A percentile compares a stretch with the other conserved stretches of the same genome.
phyloP scores from a whole-genome alignment of 495 filamentous ascomycete genomes.

The Tuber umbilicatum region DNA sequence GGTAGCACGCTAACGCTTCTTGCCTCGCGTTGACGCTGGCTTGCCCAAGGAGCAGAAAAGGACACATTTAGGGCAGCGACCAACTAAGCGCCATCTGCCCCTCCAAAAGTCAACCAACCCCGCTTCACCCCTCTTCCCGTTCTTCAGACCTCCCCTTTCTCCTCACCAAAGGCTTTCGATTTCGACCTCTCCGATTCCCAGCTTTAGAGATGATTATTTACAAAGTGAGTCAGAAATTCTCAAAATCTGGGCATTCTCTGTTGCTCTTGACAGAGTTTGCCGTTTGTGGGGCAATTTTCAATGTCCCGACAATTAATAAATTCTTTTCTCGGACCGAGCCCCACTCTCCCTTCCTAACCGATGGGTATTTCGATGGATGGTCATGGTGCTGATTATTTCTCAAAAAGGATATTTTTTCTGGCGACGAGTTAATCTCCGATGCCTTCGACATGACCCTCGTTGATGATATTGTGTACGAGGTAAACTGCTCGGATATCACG shows the following conservation, averaged over 20 bases:
- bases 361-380: background rate
- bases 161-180: constrained; percentile 9
- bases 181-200: constrained; percentile 22
- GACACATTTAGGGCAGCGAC: no score
- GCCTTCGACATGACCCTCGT: constrained; percentile 72
- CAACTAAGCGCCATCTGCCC: background rate
- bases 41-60: no score
- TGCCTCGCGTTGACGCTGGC: no score
- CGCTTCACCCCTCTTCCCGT: constrained; percentile 9
- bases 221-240: constrained; percentile 54
- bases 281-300: constrained; percentile 9
- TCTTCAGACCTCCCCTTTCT: constrained; percentile 29
- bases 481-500: constrained; percentile 81
- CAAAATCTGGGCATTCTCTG: background rate
- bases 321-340: background rate
- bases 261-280: background rate
- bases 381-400: constrained; percentile 11
- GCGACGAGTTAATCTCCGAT: constrained; percentile 93
- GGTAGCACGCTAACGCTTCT: no score
- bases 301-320: background rate
- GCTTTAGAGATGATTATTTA: constrained; percentile 78
- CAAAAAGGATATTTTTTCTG: constrained; percentile 76
- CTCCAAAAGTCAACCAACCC: no score
- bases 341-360: background rate
- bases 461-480: constrained; percentile 74